phyloP scores from a whole-genome alignment of 495 filamentous ascomycete genomes.

The Platismatia glauca region DNA sequence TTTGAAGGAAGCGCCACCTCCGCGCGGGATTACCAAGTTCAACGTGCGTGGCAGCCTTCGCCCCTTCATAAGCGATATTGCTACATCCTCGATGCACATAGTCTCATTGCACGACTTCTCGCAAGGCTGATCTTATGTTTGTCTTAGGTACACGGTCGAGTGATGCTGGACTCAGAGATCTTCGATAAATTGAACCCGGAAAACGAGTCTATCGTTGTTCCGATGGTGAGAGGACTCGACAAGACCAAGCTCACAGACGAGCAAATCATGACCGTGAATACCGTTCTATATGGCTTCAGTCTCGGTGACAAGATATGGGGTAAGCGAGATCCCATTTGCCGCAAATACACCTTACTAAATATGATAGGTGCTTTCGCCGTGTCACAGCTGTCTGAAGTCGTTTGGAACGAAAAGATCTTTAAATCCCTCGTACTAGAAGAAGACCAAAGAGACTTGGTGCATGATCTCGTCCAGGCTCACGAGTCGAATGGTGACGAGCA shows the following conservation, averaged over 20 bases:
- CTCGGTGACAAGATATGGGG: background rate
- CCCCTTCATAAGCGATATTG: no score
- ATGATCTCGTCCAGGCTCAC: constrained; percentile 26
- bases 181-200: background rate
- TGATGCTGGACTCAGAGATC: background rate
- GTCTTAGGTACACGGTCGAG: background rate
- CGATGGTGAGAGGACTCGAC: background rate
- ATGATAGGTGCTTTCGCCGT: background rate
- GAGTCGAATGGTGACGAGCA: background rate
- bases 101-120: no score
- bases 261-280: background rate
- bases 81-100: no score
- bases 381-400: background rate
- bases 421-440: constrained; percentile 8
- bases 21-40: background rate
- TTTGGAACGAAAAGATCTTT: constrained; percentile 5
- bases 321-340: background rate
- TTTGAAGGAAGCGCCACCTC: background rate
- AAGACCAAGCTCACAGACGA: background rate
- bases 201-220: background rate
- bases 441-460: constrained; percentile 29
- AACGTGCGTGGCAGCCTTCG: no score
- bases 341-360: background rate
- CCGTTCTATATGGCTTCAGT: background rate
- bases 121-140: background rate